Evolutionary conservation across 2,329 filamentous ascomycete genomes (phyloP), one percentile per base, ranked within the genome.

Genomic region (Cordyceps sp.): DNA sequence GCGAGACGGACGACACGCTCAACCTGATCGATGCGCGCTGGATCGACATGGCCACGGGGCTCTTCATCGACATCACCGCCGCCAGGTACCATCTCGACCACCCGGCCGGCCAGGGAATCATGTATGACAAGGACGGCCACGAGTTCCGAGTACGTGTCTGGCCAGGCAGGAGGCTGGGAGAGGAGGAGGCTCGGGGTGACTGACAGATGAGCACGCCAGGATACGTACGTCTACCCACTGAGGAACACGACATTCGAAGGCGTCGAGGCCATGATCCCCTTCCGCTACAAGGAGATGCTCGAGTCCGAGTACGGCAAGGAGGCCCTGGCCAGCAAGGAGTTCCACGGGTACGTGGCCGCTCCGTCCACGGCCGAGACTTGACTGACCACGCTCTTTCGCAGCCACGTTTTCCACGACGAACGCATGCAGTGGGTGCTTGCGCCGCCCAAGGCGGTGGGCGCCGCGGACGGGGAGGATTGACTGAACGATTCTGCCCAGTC

Each of bases 181-280:
- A 32, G 27, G 32, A 31, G 5, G n/a, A 18, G n/a, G 14, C 14
- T 14, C 26, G 14, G 10, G 3, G 14, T 17, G 10, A 6, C 26
- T 36, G 25, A 36, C 22, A 17, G 12, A 7, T 17, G 29, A 7
- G 14, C 7, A 9, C 8, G 2, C 4, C 26, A 66, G 58, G 63
- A 69, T 34, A 64, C 60, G 1, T 64, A 78, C 33, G 57, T 85
- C 10, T 82, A 73, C 44, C 79, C 79, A 0, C 56, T 85, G 45
- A 61, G 73, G n/a, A 65, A 73, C 37, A 79, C 73, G 2, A 64
- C 59, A 2, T 84, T 80, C 35, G 78, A 84, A 44, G 75, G 73
- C 1, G 64, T 73, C 0, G 57, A 64, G 1, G 76, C 67, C 29
- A 73, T 73, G 51, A 73, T 84, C 17, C 79, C 79, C 0, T 73